Conservation (phyloP, 768 basidiomycete genomes). For the Russula brevipes region DNA sequence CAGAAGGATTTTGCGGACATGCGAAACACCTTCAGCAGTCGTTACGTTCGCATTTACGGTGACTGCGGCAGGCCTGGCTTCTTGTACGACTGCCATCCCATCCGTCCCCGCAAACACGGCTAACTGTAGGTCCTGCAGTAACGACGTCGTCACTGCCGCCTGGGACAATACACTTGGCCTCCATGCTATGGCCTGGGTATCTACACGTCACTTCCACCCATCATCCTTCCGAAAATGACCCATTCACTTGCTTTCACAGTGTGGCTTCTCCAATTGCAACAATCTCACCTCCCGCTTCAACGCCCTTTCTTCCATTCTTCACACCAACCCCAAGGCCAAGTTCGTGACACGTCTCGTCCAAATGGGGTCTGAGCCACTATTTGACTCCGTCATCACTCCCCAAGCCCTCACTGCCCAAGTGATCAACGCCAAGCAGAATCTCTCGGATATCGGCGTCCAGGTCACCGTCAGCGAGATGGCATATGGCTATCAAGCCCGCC, state of each 20-base stretch:
- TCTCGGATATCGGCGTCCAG: constrained; percentile 49
- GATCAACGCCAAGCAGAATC: constrained; percentile 40
- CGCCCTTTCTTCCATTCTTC: constrained; percentile 28
- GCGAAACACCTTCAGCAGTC: constrained; percentile 49
- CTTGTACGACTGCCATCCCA: constrained; percentile 31
- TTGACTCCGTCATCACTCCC: constrained; percentile 45
- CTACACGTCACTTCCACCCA: constrained; percentile 15
- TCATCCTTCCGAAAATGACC: background rate
- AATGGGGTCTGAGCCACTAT: constrained; percentile 69
- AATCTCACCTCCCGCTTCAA: constrained; percentile 24
- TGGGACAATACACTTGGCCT: constrained; percentile 63
- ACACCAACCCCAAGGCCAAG: constrained; percentile 39
- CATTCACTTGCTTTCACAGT: constrained; percentile 20
- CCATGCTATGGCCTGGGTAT: constrained; percentile 67
- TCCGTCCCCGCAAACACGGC: background rate
- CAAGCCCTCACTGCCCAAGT: constrained; percentile 50
- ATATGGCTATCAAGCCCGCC: constrained; percentile 42
- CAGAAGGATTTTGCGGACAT: constrained; percentile 57
- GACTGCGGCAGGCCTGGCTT: constrained; percentile 37
- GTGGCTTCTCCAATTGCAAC: constrained; percentile 30
- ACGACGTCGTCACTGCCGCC: constrained; percentile 61
- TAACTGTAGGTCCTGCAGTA: constrained; percentile 32
- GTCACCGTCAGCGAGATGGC: constrained; percentile 49
- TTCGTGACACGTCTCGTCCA: constrained; percentile 62
- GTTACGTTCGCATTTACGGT: constrained; percentile 55